A percentile compares a stretch with the other conserved stretches of the same genome.
phyloP scores from a whole-genome alignment of 306 rosid species.

The Quercus agrifolia region DNA sequence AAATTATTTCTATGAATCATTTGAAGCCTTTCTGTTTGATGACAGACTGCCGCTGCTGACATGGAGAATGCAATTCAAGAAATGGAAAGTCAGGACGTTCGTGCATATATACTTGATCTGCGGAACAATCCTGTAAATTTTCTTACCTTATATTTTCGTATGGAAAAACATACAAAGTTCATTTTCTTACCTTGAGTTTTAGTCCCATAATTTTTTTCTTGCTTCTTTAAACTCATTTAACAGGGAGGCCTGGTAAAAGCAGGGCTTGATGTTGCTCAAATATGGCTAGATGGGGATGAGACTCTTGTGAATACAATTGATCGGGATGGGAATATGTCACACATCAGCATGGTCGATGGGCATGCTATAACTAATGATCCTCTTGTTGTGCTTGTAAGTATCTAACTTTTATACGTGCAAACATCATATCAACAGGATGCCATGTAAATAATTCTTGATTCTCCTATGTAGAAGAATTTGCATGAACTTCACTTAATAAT shows the following conservation, averaged over 20 bases:
- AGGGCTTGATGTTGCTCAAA: slow-evolving; percentile 94
- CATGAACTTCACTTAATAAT: not conserved
- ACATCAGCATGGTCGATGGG: slow-evolving; percentile 77
- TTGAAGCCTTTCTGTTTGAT: slow-evolving; percentile 7
- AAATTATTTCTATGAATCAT: not conserved
- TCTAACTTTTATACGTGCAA: not conserved
- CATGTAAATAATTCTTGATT: not conserved
- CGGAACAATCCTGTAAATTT: slow-evolving; percentile 85
- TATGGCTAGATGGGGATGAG: slow-evolving; percentile 96
- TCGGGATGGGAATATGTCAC: slow-evolving; percentile 76
- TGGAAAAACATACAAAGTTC: not conserved
- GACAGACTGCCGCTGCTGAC: slow-evolving; percentile 84
- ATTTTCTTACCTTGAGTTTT: not conserved
- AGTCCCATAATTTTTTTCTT: not conserved
- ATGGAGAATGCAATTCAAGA: slow-evolving; percentile 77
- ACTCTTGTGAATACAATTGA: slow-evolving; percentile 90
- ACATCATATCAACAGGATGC: not conserved
- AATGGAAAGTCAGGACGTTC: slow-evolving; percentile 83
- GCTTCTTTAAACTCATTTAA: slow-evolving; percentile 13
- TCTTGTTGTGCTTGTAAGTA: slow-evolving; percentile 86
- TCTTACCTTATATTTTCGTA: not conserved
- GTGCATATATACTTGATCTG: slow-evolving; percentile 87
- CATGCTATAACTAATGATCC: slow-evolving; percentile 95
- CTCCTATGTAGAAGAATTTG: not conserved
- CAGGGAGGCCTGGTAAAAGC: slow-evolving; percentile 95